Evolutionary conservation across 2,329 filamentous ascomycete species (phyloP).

Genomic region (Pseudogymnoascus sp.): DNA sequence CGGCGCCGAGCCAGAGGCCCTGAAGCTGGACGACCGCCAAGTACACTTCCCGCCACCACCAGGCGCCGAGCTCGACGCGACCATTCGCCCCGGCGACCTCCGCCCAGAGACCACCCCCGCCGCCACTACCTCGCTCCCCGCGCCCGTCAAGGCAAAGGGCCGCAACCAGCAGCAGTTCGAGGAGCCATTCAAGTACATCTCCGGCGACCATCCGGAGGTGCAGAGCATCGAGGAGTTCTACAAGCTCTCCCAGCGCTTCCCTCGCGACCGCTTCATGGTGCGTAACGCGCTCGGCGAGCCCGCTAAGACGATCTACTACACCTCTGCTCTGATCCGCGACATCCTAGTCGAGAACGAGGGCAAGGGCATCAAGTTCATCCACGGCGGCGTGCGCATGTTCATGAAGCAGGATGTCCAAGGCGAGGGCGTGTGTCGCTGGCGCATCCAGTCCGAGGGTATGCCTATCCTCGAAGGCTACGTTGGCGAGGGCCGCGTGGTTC

Average conservation of each 20-base stretch:
- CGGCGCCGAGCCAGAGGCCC: slow-evolving; percentile 19
- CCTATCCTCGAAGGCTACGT: slow-evolving; percentile 88
- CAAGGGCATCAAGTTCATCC: slow-evolving; percentile 87
- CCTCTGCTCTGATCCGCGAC: slow-evolving; percentile 72
- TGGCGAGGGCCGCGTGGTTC: slow-evolving; percentile 67
- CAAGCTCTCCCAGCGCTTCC: slow-evolving; percentile 74
- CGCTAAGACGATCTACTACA: slow-evolving; percentile 95
- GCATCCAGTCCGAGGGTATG: slow-evolving; percentile 91
- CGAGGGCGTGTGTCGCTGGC: slow-evolving; percentile 82
- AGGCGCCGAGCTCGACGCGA: slow-evolving; percentile 26
- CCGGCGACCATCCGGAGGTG: slow-evolving; percentile 67
- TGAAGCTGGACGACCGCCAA: slow-evolving; percentile 23
- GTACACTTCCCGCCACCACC: slow-evolving; percentile 31
- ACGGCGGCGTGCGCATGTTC: slow-evolving; percentile 97
- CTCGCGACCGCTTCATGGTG: slow-evolving; percentile 87
- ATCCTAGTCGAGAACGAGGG: slow-evolving; percentile 85
- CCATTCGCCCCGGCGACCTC: slow-evolving; percentile 22
- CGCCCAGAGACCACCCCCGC: slow-evolving; percentile 17
- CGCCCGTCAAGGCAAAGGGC: slow-evolving; percentile 30
- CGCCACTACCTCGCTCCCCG: slow-evolving; percentile 1
- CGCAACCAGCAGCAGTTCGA: slow-evolving; percentile 52
- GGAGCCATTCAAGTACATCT: slow-evolving; percentile 90
- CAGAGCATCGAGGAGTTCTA: slow-evolving; percentile 77
- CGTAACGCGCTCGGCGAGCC: slow-evolving; percentile 84
- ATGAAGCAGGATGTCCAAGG: slow-evolving; percentile 93